Evolutionary conservation across 2,329 filamentous ascomycete species (phyloP).

Genomic region (Pseudogymnoascus sp.): DNA sequence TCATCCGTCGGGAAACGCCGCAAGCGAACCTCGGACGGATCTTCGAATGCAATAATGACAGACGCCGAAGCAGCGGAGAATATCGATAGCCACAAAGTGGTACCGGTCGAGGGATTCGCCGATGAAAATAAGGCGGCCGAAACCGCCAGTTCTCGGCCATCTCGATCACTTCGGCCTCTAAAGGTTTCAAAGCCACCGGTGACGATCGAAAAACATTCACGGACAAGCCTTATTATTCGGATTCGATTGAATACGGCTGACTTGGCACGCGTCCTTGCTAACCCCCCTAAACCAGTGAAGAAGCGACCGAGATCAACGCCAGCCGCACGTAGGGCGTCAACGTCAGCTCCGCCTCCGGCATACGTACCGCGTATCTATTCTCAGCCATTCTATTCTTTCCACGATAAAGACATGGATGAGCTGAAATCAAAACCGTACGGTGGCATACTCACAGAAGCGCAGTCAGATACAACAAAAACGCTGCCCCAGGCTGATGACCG

Average conservation of each 20-base stretch:
- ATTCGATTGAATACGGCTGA: constrained; percentile 49
- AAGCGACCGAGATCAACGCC: constrained; percentile 33
- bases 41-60: constrained; percentile 13
- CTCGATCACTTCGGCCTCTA: constrained; percentile 48
- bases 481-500: constrained; percentile 73
- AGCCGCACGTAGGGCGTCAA: constrained; percentile 29
- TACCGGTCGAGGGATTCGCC: constrained; percentile 12
- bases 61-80: background rate
- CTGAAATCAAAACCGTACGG: constrained; percentile 90
- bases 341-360: constrained; percentile 29
- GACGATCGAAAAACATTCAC: constrained; percentile 29
- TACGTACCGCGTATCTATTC: constrained; percentile 42
- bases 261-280: constrained; percentile 50
- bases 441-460: constrained; percentile 77
- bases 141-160: constrained; percentile 32
- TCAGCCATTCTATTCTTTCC: constrained; percentile 79
- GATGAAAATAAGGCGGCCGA: constrained; percentile 14
- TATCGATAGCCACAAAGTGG: constrained; percentile 14
- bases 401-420: constrained; percentile 82
- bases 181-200: constrained; percentile 34
- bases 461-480: constrained; percentile 86
- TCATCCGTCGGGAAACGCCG: constrained; percentile 46
- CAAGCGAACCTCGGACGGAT: constrained; percentile 30
- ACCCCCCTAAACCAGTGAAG: constrained; percentile 49
- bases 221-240: constrained; percentile 41